These are phyloP conservation scores for Thalassiosira mediterranea DNA, from an alignment of 352 stramenopile species.

Conservation along the genomic window DNA sequence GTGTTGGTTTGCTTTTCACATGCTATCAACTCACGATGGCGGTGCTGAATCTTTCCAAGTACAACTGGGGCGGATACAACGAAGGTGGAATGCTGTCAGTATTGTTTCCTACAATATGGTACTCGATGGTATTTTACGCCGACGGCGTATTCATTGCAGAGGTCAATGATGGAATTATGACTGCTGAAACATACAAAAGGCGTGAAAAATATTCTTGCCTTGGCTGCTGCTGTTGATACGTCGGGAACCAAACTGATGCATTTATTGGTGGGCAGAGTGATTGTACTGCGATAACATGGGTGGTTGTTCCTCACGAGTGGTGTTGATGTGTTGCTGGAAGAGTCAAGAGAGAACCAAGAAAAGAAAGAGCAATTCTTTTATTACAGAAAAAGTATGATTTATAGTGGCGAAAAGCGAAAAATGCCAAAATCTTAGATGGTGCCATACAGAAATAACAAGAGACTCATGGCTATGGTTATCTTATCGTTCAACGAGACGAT, in stretches of 20 bases:
- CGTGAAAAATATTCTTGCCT: slow-evolving; percentile 35
- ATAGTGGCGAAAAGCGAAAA: no score
- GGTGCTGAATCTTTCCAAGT: neutral
- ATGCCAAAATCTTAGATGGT: no score
- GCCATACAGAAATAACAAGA: no score
- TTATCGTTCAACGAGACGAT: neutral
- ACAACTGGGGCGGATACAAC: slow-evolving; percentile 8
- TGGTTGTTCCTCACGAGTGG: no score
- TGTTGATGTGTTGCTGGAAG: no score
- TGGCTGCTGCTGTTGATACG: slow-evolving; percentile 25
- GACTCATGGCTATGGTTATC: no score
- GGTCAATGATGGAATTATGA: slow-evolving; percentile 17
- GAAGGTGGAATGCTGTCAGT: neutral
- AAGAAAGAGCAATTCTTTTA: no score
- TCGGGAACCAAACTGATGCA: no score
- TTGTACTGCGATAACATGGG: no score
- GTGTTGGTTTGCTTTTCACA: slow-evolving; percentile 8
- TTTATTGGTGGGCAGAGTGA: no score
- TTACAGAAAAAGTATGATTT: no score
- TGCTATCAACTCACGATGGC: slow-evolving; percentile 21
- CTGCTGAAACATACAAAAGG: slow-evolving; percentile 18
- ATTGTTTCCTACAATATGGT: slow-evolving; percentile 2
- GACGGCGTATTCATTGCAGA: slow-evolving; percentile 18
- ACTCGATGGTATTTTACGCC: slow-evolving; percentile 16
- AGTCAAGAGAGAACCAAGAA: neutral